Conservation (phyloP, 331 rosid genomes). For the Phaseolus coccineus region DNA sequence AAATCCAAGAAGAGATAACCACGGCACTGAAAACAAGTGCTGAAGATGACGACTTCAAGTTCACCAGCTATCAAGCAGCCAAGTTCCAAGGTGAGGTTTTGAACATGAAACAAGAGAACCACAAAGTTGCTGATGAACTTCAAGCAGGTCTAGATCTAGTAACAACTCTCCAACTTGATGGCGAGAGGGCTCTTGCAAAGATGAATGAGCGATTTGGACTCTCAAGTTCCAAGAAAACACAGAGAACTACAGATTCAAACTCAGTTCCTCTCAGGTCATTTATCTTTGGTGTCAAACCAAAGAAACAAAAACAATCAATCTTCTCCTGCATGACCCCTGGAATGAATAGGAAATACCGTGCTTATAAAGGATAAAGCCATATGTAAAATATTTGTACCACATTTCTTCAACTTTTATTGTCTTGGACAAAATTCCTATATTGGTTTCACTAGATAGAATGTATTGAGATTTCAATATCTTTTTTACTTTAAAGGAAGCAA, state of each 20-base stretch:
- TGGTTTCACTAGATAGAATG: conserved; percentile 39
- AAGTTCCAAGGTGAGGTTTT: conserved; percentile 95
- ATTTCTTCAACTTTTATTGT: conserved; percentile 13
- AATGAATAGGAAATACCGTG: conserved; percentile 74
- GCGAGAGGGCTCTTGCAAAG: conserved; percentile 67
- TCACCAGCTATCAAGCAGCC: conserved; percentile 97
- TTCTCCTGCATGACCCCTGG: conserved; percentile 77
- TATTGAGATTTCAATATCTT: conserved; percentile 34
- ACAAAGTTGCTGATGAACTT: conserved; percentile 86
- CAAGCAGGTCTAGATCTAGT: conserved; percentile 83
- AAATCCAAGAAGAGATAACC: conserved; percentile 90
- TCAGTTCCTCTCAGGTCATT: conserved; percentile 84
- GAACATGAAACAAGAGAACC: conserved; percentile 98
- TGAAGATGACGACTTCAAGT: conserved; percentile 79
- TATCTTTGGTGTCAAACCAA: conserved; percentile 79
- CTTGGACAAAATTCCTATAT: conserved; percentile 14
- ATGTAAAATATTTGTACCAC: conserved; percentile 48
- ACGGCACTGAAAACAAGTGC: conserved; percentile 82
- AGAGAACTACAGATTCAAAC: conserved; percentile 46
- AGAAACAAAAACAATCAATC: conserved; percentile 82
- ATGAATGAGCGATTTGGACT: conserved; percentile 72
- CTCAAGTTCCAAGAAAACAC: conserved; percentile 62
- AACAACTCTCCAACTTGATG: conserved; percentile 72
- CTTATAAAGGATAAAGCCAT: conserved; percentile 49
- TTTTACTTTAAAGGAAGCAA: background rate